Base-by-base conservation (phyloP, 192 early-diverging fungal genomes). In the Umbelopsis vinacea region DNA sequence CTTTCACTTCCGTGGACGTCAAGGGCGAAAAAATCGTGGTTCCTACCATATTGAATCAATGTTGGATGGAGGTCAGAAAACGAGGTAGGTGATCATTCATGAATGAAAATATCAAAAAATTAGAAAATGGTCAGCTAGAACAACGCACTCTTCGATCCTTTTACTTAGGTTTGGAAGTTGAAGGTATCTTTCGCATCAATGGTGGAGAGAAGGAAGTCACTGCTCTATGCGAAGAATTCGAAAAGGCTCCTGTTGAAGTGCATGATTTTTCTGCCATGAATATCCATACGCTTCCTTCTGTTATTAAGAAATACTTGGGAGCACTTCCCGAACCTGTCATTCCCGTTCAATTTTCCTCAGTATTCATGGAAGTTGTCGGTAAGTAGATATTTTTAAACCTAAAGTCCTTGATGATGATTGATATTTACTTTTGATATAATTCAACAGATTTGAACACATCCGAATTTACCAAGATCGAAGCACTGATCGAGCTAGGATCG, bases 351-450 rank as follows among this genome's bases (percentile, higher is more conserved):
- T 63, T 63, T n/a, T 63, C 57, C 3, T 38, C 57, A 1, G 57
- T 63, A 11, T 63, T 63, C 57, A 63, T 63, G 57, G 57, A 63
- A 35, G 57, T 63, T 37, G 57, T 63, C 35, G 57, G 57, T 63
- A 26, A 63, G 57, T 63, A 15, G 50, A 29, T 0, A 10, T 2
- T 11, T 33, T 14, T 3, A 60, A 8, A 35, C 15, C 29, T 11
- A 3, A 1, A 37, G 6, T 29, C 17, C 26, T 19, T 19, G 0
- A 6, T 35, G 29, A 29, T 6, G 15, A 15, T 6, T 12, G n/a
- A 19, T 1, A 21, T 50, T 19, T 0, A 21, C 3, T 26, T 12
- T 5, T 63, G n/a, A 63, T 26, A 3, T 37, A 38, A 38, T 1
- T n/a, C 19, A 19, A 63, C 33, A 63, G 57, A 63, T 37, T 29